phyloP scores from a whole-genome alignment of 1,139 yeast genomes.

The Geotrichum reessii region DNA sequence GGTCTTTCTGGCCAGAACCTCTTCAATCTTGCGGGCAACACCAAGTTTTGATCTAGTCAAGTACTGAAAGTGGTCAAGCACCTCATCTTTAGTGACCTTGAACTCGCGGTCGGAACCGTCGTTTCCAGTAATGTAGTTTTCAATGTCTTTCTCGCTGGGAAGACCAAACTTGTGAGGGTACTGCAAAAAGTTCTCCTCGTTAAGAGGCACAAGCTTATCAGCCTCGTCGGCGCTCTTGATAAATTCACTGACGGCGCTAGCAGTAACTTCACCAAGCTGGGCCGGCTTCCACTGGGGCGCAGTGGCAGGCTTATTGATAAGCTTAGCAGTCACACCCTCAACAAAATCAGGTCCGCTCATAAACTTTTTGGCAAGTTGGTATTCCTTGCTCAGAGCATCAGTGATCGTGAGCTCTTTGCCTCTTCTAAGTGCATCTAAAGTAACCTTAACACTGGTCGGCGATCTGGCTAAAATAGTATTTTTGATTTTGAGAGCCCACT shows the following conservation, averaged over 20 bases:
- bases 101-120: constrained; percentile 45
- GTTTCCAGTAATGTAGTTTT: constrained; percentile 56
- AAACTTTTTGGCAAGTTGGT: constrained; percentile 71
- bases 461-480: constrained; percentile 57
- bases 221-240: constrained; percentile 38
- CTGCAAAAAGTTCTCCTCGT: constrained; percentile 43
- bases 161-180: constrained; percentile 80
- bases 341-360: constrained; percentile 61
- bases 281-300: constrained; percentile 50
- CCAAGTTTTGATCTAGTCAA: constrained; percentile 56
- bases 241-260: constrained; percentile 2
- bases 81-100: constrained; percentile 63
- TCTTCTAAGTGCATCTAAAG: constrained; percentile 61
- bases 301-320: constrained; percentile 55
- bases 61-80: constrained; percentile 53
- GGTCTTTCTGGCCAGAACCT: constrained; percentile 57
- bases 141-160: constrained; percentile 62
- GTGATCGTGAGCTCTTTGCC: constrained; percentile 57
- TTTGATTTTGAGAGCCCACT: constrained; percentile 57
- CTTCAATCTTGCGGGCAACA: constrained; percentile 51
- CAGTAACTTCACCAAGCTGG: constrained; percentile 33
- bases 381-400: constrained; percentile 66
- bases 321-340: constrained; percentile 70
- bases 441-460: constrained; percentile 71
- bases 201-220: constrained; percentile 23